Evolutionary conservation across 805 yeast genomes (phyloP).

Genomic region (Ogataea degrootiae): DNA sequence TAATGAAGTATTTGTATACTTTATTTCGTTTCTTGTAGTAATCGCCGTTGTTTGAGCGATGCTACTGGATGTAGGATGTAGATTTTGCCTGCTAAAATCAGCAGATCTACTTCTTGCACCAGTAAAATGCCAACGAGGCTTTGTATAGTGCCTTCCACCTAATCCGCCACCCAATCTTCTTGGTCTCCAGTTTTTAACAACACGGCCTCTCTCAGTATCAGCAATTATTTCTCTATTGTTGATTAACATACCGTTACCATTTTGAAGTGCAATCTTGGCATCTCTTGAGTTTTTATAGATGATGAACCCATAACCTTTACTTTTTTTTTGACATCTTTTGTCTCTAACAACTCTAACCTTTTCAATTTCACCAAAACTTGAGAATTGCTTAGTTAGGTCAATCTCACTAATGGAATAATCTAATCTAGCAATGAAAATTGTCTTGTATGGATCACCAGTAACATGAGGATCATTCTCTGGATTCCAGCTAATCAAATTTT

Average conservation of each 20-base stretch:
- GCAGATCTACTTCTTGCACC: background rate
- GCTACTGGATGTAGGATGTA: background rate
- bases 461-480: conserved; percentile 55
- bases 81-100: background rate
- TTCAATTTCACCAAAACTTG: conserved; percentile 68
- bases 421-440: conserved; percentile 74
- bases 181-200: conserved; percentile 65
- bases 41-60: background rate
- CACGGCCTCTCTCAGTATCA: conserved; percentile 68
- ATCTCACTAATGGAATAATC: conserved; percentile 60
- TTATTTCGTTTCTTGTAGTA: too few relatives aligned
- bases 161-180: conserved; percentile 83
- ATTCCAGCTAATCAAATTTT: conserved; percentile 41
- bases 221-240: conserved; percentile 55
- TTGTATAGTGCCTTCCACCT: conserved; percentile 52
- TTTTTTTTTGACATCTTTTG: conserved; percentile 36
- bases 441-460: conserved; percentile 68
- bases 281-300: conserved; percentile 59
- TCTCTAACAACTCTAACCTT: conserved; percentile 54
- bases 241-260: conserved; percentile 48
- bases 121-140: background rate
- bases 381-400: conserved; percentile 60
- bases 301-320: conserved; percentile 83
- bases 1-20: background rate
- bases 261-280: conserved; percentile 57